These are phyloP conservation scores for Didymella sp. DNA, from an alignment of 2,329 filamentous ascomycete genomes.

Conservation along the genomic window DNA sequence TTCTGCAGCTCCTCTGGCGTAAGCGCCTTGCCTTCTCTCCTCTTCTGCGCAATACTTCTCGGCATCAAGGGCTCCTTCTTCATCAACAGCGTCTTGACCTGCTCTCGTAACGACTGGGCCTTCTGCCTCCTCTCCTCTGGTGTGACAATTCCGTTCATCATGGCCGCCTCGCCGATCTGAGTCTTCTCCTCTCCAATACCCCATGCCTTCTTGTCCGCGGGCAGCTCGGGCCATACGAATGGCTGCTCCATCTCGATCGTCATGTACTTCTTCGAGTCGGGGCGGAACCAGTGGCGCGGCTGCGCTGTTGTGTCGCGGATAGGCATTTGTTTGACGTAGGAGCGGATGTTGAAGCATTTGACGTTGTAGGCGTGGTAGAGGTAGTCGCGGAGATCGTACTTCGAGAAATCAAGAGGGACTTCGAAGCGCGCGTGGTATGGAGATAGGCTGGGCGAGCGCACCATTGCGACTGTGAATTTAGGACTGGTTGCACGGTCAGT, in stretches of 20 bases:
- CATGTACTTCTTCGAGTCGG: constrained; percentile 85
- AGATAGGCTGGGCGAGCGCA: constrained; percentile 74
- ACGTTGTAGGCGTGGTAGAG: constrained; percentile 86
- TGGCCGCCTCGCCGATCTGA: constrained; percentile 32
- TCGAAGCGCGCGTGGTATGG: constrained; percentile 87
- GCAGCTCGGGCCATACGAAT: constrained; percentile 83
- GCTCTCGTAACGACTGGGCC: constrained; percentile 32
- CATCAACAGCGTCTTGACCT: constrained; percentile 36
- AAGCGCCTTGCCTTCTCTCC: constrained; percentile 5
- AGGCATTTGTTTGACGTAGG: constrained; percentile 75
- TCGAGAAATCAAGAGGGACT: constrained; percentile 91
- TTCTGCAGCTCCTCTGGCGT: constrained; percentile 17
- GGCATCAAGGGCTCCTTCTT: constrained; percentile 21
- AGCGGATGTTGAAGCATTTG: constrained; percentile 71
- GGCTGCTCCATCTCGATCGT: constrained; percentile 86
- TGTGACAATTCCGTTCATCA: constrained; percentile 14
- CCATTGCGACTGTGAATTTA: constrained; percentile 78
- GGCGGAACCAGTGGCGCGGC: constrained; percentile 69
- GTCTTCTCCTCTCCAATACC: constrained; percentile 55
- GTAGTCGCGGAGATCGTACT: constrained; percentile 96
- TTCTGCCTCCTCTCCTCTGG: constrained; percentile 23
- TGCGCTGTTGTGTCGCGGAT: constrained; percentile 61
- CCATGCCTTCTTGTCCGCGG: constrained; percentile 55
- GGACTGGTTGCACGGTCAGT: constrained; percentile 63
- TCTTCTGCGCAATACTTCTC: constrained; percentile 3